Percentiles rank a stretch among this genome's conserved stretches.
These are phyloP conservation scores for Desmodesmus armatus DNA, from an alignment of 139 green algal genomes.

Conservation along the genomic window DNA sequence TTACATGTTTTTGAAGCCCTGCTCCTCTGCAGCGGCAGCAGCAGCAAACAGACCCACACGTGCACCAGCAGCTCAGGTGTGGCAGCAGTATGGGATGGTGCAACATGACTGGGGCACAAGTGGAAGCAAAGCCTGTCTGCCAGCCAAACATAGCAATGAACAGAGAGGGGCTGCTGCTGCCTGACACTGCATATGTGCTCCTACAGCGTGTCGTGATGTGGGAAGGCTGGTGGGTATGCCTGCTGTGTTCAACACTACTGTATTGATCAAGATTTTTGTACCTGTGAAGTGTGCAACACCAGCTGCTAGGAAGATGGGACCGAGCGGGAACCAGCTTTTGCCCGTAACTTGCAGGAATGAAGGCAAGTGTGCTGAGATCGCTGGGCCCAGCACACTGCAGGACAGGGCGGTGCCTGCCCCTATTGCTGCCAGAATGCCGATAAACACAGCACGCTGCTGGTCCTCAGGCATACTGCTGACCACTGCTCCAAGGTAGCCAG, in stretches of 20 bases:
- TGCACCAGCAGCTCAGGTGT: not conserved
- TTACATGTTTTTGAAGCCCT: constrained; percentile 37
- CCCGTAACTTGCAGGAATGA: constrained; percentile 29
- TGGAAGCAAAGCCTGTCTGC: not conserved
- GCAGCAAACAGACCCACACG: not conserved
- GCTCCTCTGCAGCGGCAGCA: constrained; percentile 7
- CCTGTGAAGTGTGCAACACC: constrained; percentile 42
- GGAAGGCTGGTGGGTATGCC: too few relatives aligned
- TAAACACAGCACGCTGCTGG: constrained; percentile 16
- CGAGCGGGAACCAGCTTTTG: constrained; percentile 28
- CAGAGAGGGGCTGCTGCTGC: too few relatives aligned
- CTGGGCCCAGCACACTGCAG: not conserved
- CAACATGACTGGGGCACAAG: not conserved
- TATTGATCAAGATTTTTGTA: too few relatives aligned
- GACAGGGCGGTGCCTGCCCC: not conserved
- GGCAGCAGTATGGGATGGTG: not conserved
- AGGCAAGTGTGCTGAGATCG: not conserved
- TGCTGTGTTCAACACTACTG: too few relatives aligned
- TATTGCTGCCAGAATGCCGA: not conserved
- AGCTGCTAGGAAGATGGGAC: constrained; percentile 32
- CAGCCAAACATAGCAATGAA: too few relatives aligned
- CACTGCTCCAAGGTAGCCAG: constrained; percentile 24
- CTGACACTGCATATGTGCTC: too few relatives aligned
- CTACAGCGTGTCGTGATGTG: too few relatives aligned
- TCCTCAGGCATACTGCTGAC: constrained; percentile 11